Conservation (phyloP, 345 rosid genomes). For the Eucalyptus coolabah region DNA sequence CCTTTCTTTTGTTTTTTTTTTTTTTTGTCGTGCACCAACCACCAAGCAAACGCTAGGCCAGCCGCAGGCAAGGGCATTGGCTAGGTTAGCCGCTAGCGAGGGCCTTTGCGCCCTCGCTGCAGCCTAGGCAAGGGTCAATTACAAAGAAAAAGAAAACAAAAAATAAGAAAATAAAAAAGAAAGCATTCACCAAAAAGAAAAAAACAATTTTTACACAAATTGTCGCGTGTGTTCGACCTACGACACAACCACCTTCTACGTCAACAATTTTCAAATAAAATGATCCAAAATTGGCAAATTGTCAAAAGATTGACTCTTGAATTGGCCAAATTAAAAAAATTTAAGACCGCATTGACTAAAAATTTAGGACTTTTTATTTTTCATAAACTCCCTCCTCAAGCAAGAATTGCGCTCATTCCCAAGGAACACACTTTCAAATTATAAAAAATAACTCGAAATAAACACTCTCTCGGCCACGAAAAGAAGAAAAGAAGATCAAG, state of each 20-base stretch:
- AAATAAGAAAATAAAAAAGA: background rate
- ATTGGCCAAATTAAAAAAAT: background rate
- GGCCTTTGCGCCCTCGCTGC: background rate
- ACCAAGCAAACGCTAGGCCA: background rate
- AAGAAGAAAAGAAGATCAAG: background rate
- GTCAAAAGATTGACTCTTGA: background rate
- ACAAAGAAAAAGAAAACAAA: background rate
- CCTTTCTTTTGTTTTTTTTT: background rate
- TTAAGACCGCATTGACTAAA: background rate
- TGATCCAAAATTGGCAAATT: background rate
- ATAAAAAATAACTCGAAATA: background rate
- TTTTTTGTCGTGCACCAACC: background rate
- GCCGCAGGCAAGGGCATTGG: too few relatives aligned
- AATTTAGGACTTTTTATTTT: fast-evolving
- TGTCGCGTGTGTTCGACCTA: too few relatives aligned
- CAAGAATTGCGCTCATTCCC: background rate
- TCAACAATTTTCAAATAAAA: background rate
- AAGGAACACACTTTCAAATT: background rate
- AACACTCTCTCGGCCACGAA: background rate
- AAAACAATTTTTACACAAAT: too few relatives aligned
- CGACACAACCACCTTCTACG: fast-evolving
- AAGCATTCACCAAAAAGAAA: background rate
- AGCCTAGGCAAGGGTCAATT: background rate
- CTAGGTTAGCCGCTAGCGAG: fast-evolving
- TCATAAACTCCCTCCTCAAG: background rate